Evolutionary conservation across 1,284 basidiomycete genomes (phyloP).

Genomic region (Trichosporon ovoides): DNA sequence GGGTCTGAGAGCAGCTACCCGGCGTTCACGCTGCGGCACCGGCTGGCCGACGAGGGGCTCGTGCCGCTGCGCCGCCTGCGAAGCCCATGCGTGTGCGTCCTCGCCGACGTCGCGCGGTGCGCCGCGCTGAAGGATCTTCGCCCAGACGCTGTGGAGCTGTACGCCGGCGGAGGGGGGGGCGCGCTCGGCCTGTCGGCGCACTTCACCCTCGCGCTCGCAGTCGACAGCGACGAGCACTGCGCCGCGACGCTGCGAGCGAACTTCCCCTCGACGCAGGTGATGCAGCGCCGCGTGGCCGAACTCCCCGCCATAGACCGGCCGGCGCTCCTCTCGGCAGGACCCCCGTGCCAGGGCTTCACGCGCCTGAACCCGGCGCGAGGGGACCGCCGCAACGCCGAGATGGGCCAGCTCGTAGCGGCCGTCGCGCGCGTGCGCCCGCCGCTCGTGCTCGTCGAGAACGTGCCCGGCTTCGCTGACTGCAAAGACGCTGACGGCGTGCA

Average conservation of each 20-base stretch:
- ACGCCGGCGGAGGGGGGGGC: slow-evolving; percentile 35
- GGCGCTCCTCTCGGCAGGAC: slow-evolving; percentile 24
- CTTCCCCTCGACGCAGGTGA: not conserved
- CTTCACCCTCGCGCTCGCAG: slow-evolving; percentile 24
- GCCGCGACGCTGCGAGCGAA: slow-evolving; percentile 19
- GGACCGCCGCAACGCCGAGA: slow-evolving; percentile 28
- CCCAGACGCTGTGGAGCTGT: slow-evolving; percentile 26
- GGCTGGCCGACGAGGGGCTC: not conserved
- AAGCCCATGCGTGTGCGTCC: not conserved
- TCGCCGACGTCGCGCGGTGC: not conserved
- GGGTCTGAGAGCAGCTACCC: not conserved
- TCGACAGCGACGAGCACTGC: slow-evolving; percentile 21
- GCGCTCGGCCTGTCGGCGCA: slow-evolving; percentile 19
- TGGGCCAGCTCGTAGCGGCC: slow-evolving; percentile 19
- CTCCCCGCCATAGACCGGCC: not conserved
- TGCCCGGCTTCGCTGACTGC: slow-evolving; percentile 17
- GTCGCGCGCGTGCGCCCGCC: slow-evolving; percentile 23
- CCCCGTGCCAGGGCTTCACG: slow-evolving; percentile 37
- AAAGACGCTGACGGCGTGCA: not conserved
- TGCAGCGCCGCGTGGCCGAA: not conserved
- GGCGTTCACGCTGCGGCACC: not conserved
- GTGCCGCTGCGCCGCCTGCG: not conserved
- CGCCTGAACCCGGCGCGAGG: slow-evolving; percentile 23
- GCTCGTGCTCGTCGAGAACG: slow-evolving; percentile 35
- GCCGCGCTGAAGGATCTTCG: not conserved